Percentiles rank a stretch among this genome's conserved stretches.
Evolutionary conservation across 2,329 filamentous ascomycete genomes (phyloP).

Genomic region (Phoma sp.): DNA sequence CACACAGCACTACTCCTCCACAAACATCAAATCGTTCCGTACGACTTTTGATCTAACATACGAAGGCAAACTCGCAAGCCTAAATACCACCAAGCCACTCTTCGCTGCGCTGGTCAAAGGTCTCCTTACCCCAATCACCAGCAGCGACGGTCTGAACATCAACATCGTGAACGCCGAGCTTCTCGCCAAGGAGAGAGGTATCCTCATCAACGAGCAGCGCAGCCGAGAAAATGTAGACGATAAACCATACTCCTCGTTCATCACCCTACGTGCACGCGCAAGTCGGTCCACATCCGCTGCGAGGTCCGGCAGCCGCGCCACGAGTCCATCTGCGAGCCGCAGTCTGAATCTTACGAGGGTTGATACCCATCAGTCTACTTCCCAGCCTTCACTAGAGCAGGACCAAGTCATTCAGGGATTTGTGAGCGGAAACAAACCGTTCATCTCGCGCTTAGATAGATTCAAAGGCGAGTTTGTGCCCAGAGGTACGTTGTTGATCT

Average conservation of each 20-base stretch:
- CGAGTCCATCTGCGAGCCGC: constrained; percentile 35
- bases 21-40: constrained; percentile 56
- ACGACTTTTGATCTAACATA: constrained; percentile 79
- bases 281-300: constrained; percentile 46
- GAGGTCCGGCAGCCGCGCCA: constrained; percentile 29
- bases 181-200: constrained; percentile 77
- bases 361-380: constrained; percentile 5
- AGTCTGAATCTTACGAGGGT: not conserved
- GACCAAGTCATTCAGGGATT: constrained; percentile 70
- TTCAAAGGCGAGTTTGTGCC: constrained; percentile 78
- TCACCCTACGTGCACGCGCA: constrained; percentile 68
- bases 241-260: constrained; percentile 71
- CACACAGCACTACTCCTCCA: constrained; percentile 72
- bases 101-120: constrained; percentile 82
- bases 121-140: constrained; percentile 70
- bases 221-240: constrained; percentile 66
- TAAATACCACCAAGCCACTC: constrained; percentile 78
- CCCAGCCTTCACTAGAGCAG: constrained; percentile 26
- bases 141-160: constrained; percentile 70
- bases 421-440: constrained; percentile 67
- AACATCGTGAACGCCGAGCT: constrained; percentile 84
- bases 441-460: constrained; percentile 74
- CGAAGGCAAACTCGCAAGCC: constrained; percentile 73
- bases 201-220: constrained; percentile 77
- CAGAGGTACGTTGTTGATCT: constrained; percentile 75